phyloP scores from a whole-genome alignment of 2,329 filamentous ascomycete genomes.

The Bipolaris bicolor region DNA sequence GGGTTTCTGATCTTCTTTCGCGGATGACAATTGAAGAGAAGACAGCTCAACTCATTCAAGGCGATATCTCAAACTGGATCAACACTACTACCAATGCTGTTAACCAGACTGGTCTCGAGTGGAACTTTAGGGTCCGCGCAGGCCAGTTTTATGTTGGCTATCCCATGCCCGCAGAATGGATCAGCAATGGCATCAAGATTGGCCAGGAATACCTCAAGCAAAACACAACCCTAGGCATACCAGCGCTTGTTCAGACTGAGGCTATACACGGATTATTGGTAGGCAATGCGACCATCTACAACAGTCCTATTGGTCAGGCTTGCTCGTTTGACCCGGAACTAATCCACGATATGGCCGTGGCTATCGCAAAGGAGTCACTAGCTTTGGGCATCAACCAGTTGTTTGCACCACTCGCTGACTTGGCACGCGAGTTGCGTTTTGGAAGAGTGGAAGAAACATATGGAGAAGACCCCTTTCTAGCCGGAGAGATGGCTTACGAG shows the following conservation, averaged over 20 bases:
- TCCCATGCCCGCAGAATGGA: conserved; percentile 67
- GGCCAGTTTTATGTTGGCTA: conserved; percentile 76
- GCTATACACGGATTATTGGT: conserved; percentile 75
- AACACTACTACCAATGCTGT: conserved; percentile 70
- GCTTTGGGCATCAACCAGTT: conserved; percentile 75
- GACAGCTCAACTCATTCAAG: conserved; percentile 66
- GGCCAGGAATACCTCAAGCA: conserved; percentile 73
- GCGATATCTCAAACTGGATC: conserved; percentile 76
- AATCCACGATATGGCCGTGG: conserved; percentile 68
- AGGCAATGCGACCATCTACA: conserved; percentile 78
- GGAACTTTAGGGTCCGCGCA: conserved; percentile 69
- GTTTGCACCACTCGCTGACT: conserved; percentile 72
- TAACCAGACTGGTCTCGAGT: conserved; percentile 70
- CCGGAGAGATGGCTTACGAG: conserved; percentile 70
- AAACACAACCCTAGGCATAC: conserved; percentile 70
- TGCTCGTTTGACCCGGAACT: conserved; percentile 73
- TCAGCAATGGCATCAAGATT: conserved; percentile 66
- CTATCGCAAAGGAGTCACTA: conserved; percentile 69
- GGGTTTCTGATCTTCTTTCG: conserved; percentile 70
- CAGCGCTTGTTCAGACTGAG: conserved; percentile 75
- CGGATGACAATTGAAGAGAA: conserved; percentile 80
- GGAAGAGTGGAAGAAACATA: conserved; percentile 77
- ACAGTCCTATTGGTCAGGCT: conserved; percentile 74
- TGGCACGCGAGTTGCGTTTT: conserved; percentile 73
- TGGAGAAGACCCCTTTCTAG: conserved; percentile 71